Conservation (phyloP, 352 stramenopile genomes). For the Phytopythium oedochilum region DNA sequence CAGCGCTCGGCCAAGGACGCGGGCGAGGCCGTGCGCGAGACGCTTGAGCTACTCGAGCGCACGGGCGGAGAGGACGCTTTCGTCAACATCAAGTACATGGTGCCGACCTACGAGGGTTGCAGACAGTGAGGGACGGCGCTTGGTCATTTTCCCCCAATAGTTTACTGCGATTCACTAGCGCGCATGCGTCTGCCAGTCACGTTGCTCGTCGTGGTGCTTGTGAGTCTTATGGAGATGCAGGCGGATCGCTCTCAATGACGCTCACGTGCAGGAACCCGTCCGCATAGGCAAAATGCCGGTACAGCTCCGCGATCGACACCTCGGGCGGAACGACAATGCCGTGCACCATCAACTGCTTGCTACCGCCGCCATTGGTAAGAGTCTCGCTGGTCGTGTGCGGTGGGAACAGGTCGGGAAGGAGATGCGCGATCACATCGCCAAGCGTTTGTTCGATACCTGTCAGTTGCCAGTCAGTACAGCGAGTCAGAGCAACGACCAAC, state of each 20-base stretch:
- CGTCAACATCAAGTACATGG: conserved; percentile 97
- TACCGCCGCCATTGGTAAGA: neutral
- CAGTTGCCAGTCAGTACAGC: neutral
- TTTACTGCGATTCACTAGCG: neutral
- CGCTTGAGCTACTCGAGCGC: conserved; percentile 83
- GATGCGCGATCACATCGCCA: conserved; percentile 39
- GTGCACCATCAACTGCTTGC: conserved; percentile 39
- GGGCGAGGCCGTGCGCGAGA: conserved; percentile 83
- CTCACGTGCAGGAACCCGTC: conserved; percentile 77
- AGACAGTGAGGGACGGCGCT: neutral
- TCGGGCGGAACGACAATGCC: conserved; percentile 41
- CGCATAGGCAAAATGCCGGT: conserved; percentile 60
- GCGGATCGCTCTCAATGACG: conserved; percentile 3
- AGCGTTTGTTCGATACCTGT: conserved; percentile 40
- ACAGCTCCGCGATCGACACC: conserved; percentile 56
- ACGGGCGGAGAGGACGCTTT: conserved; percentile 86
- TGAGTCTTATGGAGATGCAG: neutral
- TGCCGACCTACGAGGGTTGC: conserved; percentile 92
- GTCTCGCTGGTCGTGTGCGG: neutral
- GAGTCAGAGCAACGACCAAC: neutral
- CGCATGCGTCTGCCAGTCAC: neutral
- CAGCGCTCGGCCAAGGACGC: conserved; percentile 79
- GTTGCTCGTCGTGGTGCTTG: neutral
- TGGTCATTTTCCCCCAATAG: too few relatives aligned
- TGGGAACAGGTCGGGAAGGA: conserved; percentile 65